Percentiles rank a stretch among this genome's conserved stretches.
Conservation (phyloP, 2,329 filamentous ascomycete species). For the Tolypocladium tropicale region DNA sequence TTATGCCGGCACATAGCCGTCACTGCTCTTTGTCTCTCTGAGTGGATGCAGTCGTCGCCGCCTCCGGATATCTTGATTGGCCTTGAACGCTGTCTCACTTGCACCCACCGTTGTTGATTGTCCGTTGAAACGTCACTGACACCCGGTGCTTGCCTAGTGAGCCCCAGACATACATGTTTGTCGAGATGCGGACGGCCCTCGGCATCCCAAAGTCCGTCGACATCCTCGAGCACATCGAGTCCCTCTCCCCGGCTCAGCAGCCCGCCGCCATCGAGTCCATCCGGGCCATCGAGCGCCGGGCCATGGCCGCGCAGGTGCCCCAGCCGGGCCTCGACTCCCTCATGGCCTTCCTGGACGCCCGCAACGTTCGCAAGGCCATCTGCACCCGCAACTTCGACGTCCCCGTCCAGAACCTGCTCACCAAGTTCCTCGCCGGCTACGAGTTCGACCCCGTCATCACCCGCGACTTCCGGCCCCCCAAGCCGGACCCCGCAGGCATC, state of each 20-base stretch:
- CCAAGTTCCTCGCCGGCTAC: conserved; percentile 59
- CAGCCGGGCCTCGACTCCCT: conserved; percentile 70
- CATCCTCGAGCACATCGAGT: conserved; percentile 81
- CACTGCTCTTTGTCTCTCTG: too few relatives aligned
- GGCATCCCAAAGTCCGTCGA: conserved; percentile 63
- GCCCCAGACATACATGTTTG: conserved; percentile 94
- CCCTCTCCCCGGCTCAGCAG: conserved; percentile 51
- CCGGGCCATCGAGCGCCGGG: conserved; percentile 66
- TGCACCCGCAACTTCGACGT: conserved; percentile 90
- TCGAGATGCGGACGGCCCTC: conserved; percentile 69
- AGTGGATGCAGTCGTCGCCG: not conserved
- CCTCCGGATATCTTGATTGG: not conserved
- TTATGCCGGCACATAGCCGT: too few relatives aligned
- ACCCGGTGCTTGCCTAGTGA: conserved; percentile 53
- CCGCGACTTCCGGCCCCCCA: conserved; percentile 71
- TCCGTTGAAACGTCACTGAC: not conserved
- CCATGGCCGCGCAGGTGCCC: conserved; percentile 70
- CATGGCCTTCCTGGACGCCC: conserved; percentile 71
- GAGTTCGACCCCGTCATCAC: conserved; percentile 74
- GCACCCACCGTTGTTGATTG: not conserved
- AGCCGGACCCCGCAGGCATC: conserved; percentile 82
- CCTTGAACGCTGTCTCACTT: not conserved
- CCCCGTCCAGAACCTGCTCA: conserved; percentile 64
- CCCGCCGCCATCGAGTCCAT: conserved; percentile 61
- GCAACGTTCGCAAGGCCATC: conserved; percentile 64